Evolutionary conservation across 306 rosid species (phyloP), one percentile per base, ranked within the genome.

Genomic region (Cucumis hystrix): DNA sequence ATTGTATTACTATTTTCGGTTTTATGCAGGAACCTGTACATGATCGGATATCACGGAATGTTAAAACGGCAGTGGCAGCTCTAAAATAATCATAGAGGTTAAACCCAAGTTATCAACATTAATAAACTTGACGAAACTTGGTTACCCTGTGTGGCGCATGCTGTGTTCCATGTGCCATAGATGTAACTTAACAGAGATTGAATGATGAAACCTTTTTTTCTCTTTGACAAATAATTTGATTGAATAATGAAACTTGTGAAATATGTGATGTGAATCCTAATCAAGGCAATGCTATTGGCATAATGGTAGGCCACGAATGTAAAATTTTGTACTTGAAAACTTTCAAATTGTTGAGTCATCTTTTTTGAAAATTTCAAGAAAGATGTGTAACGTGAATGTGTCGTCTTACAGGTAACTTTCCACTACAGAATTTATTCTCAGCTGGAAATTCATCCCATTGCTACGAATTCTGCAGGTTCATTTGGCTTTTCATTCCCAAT

Each of bases 1-100:
- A 55, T 45, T 30, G 76, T 57, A 61, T 17, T 13, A 39, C 75
- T 81, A 79, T 16, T n/a, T 28, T 58, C 21, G 39, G 20, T 14
- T 54, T 77, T 39, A 20, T 84, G 76, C 83, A 95, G 98, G 93
- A 89, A 70, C 89, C 97, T 14, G 82, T 90, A 51, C 97, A 92
- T 52, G 97, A 92, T 76, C 90, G 97, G 12, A 92, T 90, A 81
- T 89, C 98, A 30, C 89, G 87, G 43, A 92, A 92, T 39, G 97
- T 92, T 57, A 84, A 93, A 45, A 71, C n/a, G 60, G 97, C 93
- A 2, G 71, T 95, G 51, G 81, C 89, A 61, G 85, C 90, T 43
- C 82, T 92, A 33, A 76, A 78, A 80, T 91, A 79, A 83, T 45
- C 58, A 17, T 12, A 62, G 80, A 79, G 17, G 12, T 35, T 75